Evolutionary conservation across 2,329 filamentous ascomycete species (phyloP), one percentile per base, ranked within the genome.

Genomic region (Clonostachys chloroleuca): DNA sequence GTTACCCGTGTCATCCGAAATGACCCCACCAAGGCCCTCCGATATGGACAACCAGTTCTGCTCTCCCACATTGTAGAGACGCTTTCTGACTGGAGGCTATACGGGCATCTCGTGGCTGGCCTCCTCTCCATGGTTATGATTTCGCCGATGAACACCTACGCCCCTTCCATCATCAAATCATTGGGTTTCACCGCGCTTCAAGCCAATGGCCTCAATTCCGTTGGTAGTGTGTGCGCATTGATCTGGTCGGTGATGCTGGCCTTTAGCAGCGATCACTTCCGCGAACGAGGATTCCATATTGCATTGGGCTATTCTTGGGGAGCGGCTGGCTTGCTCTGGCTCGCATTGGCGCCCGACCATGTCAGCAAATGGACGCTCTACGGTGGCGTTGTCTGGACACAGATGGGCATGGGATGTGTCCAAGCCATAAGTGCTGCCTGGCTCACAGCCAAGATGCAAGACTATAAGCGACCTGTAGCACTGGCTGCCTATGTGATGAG

Each of bases 91-190:
- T 62, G 60, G 58, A 47, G 58, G 17, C 5, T 61, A 7, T 62
- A 62, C 13, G 59, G 60, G 0, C 59, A 62, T 43, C 52, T 62
- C 0, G 47, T 57, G 2, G 56, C 54, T 0, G 60, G 48, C 0
- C 45, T 61, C 1, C 52, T 62, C 2, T 59, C 60, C 7, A 62
- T 62, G 60, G 48, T 61, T 12, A 62, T 62, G 60, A 61, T 62
- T 13, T 40, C 59, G 2, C 60, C 59, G 0, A 57, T 62, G 52
- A 62, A 62, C 30, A 61, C 58, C 0, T 62, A 62, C 17, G 59
- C 56, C 0, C 59, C 60, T 0, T 62, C 60, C 2, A 61, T 62
- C 13, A 62, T 62, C 47, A 60, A 61, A 44, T 56, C 55, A 2
- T 36, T 62, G 0, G 60, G 58, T 0, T 62, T 62, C 30, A 58